A percentile compares a stretch with the other conserved stretches of the same genome.
Conservation (phyloP, 371 early-diverging fungal species). For the Mortierella sp. region DNA sequence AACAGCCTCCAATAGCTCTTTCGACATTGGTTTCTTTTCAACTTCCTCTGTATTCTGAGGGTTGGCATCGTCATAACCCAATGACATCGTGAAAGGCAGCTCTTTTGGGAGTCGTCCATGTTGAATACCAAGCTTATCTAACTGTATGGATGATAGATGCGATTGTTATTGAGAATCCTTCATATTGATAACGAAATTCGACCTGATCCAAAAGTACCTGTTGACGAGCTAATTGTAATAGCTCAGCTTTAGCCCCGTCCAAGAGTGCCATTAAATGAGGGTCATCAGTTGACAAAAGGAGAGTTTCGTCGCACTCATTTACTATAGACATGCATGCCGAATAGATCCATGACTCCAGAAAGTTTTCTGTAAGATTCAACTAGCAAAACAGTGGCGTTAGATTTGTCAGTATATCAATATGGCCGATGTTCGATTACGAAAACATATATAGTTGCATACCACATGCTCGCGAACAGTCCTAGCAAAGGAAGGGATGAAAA, state of each 20-base stretch:
- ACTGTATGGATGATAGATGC: constrained; percentile 51
- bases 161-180: neutral
- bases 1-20: constrained; percentile 74
- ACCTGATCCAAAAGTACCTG: constrained; percentile 61
- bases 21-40: constrained; percentile 69
- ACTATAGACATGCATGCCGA: constrained; percentile 83
- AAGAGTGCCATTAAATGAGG: constrained; percentile 64
- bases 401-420: neutral
- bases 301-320: constrained; percentile 80
- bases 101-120: constrained; percentile 66
- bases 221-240: constrained; percentile 80
- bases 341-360: constrained; percentile 85
- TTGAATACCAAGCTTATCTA: constrained; percentile 79
- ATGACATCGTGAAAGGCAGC: constrained; percentile 68
- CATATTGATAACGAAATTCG: neutral
- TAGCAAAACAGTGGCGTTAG: constrained; percentile 7
- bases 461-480: constrained; percentile 80
- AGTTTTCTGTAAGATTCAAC: constrained; percentile 65
- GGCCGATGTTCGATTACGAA: neutral
- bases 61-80: constrained; percentile 50
- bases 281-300: constrained; percentile 60
- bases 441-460: constrained; percentile 37
- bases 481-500: constrained; percentile 81
- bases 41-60: constrained; percentile 33
- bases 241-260: constrained; percentile 82